These are phyloP conservation scores for Alternaria sp. DNA, from an alignment of 2,329 filamentous ascomycete genomes.

Conservation along the genomic window DNA sequence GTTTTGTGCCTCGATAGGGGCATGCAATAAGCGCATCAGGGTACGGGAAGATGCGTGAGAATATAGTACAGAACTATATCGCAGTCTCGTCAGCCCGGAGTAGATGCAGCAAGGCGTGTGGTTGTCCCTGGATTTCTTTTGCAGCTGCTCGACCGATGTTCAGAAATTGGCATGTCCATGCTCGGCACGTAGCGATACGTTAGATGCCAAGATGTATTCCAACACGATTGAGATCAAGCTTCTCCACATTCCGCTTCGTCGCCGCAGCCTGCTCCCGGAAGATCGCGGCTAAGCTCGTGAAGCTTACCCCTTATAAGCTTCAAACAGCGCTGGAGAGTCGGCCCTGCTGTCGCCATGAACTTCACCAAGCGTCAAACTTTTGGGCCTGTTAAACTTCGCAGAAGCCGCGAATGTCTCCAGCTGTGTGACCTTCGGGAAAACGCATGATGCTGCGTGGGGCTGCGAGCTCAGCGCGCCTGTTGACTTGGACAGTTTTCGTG, in stretches of 20 bases:
- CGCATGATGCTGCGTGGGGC: background rate
- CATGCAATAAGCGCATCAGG: slow-evolving; percentile 26
- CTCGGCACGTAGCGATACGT: slow-evolving; percentile 29
- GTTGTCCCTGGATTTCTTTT: slow-evolving; percentile 20
- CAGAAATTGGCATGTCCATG: slow-evolving; percentile 25
- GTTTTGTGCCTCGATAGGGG: slow-evolving; percentile 11
- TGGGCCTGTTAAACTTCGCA: background rate
- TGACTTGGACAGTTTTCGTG: background rate
- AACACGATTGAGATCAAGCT: slow-evolving; percentile 9
- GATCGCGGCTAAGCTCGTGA: slow-evolving; percentile 1
- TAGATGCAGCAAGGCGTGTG: slow-evolving; percentile 17
- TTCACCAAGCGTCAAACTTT: background rate
- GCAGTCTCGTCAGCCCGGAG: slow-evolving; percentile 16
- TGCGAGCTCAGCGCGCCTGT: background rate
- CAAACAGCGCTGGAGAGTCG: slow-evolving; percentile 1
- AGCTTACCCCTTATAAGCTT: slow-evolving; percentile 4
- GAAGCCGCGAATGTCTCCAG: background rate
- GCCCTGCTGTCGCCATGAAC: background rate
- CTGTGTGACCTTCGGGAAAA: background rate
- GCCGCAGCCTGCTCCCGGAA: slow-evolving; percentile 10
- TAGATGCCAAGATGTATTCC: slow-evolving; percentile 11
- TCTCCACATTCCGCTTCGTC: slow-evolving; percentile 23
- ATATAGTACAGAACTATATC: slow-evolving; percentile 6
- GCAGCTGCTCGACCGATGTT: slow-evolving; percentile 19
- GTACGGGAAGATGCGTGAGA: slow-evolving; percentile 24